These are phyloP conservation scores for Mortierella sp. DNA, from an alignment of 371 early-diverging fungal species.

Conservation along the genomic window DNA sequence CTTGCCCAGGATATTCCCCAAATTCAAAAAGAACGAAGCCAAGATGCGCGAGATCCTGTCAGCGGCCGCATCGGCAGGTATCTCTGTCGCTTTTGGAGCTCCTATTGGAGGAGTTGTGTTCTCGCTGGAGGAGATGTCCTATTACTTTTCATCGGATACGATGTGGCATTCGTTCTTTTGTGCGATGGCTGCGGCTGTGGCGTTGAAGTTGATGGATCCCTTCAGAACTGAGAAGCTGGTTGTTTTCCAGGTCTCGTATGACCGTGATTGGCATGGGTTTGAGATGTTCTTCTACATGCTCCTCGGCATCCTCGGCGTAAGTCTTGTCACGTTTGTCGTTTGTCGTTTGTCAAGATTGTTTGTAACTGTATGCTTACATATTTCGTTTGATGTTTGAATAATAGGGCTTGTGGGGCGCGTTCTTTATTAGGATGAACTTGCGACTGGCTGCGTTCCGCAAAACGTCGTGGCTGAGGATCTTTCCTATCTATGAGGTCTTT, in stretches of 20 bases:
- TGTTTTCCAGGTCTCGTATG: constrained; percentile 85
- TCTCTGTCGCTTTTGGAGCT: constrained; percentile 88
- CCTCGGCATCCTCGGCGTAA: constrained; percentile 92
- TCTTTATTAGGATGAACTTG: constrained; percentile 87
- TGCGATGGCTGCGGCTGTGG: constrained; percentile 82
- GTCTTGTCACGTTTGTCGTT: constrained; percentile 21
- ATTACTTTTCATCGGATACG: constrained; percentile 88
- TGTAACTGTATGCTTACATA: background rate
- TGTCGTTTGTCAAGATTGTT: background rate
- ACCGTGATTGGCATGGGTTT: constrained; percentile 82
- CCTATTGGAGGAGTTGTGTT: constrained; percentile 93
- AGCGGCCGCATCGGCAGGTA: constrained; percentile 87
- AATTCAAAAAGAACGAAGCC: constrained; percentile 80
- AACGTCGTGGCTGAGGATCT: constrained; percentile 67
- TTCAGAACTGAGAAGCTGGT: constrained; percentile 87
- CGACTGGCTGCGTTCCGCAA: constrained; percentile 79
- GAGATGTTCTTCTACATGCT: constrained; percentile 89
- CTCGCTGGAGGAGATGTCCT: constrained; percentile 87
- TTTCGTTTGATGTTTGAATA: background rate
- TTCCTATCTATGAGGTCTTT: constrained; percentile 84
- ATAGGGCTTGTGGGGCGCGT: constrained; percentile 91
- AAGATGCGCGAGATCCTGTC: constrained; percentile 85
- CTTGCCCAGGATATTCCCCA: constrained; percentile 78
- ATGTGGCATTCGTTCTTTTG: constrained; percentile 89
- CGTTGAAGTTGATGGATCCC: constrained; percentile 83